Evolutionary conservation across 371 early-diverging fungal genomes (phyloP), one percentile per base, ranked within the genome.

Genomic region (Mucor irregularis): DNA sequence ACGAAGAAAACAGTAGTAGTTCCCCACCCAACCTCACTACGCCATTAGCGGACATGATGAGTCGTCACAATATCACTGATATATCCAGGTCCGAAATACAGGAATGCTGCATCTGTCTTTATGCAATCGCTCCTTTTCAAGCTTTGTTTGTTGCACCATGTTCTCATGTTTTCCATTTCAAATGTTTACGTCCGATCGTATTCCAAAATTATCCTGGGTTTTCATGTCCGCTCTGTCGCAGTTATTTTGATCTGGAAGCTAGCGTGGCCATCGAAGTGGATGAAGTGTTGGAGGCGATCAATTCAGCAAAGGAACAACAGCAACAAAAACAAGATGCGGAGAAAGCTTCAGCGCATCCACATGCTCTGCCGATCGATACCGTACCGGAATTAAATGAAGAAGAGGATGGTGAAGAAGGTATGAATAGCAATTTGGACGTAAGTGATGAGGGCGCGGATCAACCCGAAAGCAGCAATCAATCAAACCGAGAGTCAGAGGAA

Each of bases 71-170:
- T 21, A 58, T 35, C 5, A 50, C 58, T 17, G 49, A 52, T 22
- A 28, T 52, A 21, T 31, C 56, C 5, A 24, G 47, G 42, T 57
- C 56, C 2, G 56, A 59, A 44, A 60, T 68, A 21, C 58, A 66
- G 53, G 96, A 96, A 63, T 96, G 96, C 74, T 95, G 95, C 69
- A 96, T 96, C 56, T 96, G 96, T 74, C 80, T 94, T 35, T 89
- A 87, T 67, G 77, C 88, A 33, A 90, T 94, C 61, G 85, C 84
- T 2, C 90, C 92, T n/a, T 92, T 87, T 73, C 95, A 94, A 70
- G 92, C 95, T 16, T 81, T 95, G 44, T 95, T 95, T 68, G 78
- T 94, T 25, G 89, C 95, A 4, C 95, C 95, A 1, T 95, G 95
- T 61, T 93, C 93, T 7, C 95, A 95, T 62, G 88, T 89, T 55